A percentile compares a stretch with the other conserved stretches of the same genome.
These are phyloP conservation scores for Candida tropicalis DNA, from an alignment of 1,139 yeast genomes.

Conservation along the genomic window DNA sequence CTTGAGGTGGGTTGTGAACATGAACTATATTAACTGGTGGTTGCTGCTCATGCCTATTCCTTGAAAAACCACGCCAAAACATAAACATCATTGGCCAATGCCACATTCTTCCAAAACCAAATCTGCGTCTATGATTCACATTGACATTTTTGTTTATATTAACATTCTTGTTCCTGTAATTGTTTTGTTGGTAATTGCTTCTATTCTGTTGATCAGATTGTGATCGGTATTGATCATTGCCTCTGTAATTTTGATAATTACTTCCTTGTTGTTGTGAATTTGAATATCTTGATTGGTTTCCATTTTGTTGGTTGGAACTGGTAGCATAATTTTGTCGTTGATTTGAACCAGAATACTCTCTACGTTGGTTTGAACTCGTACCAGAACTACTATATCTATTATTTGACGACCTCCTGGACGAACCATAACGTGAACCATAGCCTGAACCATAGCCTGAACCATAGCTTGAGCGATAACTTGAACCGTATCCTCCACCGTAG, in stretches of 20 bases:
- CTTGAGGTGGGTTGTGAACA: constrained; percentile 12
- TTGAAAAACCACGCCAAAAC: constrained; percentile 15
- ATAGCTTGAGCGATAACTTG: background rate
- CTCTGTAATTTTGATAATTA: background rate
- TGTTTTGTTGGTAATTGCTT: background rate
- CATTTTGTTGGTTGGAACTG: background rate
- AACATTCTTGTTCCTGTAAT: background rate
- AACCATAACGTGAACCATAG: background rate
- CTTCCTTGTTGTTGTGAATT: background rate
- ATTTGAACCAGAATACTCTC: too few species aligned
- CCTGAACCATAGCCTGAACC: background rate
- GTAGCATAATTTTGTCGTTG: too few species aligned
- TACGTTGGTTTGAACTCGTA: too few species aligned
- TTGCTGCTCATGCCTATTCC: constrained; percentile 10
- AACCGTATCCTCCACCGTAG: background rate
- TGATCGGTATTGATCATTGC: background rate
- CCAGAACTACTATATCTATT: too few species aligned
- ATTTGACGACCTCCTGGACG: too few species aligned
- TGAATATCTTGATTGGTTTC: background rate
- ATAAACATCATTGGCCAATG: constrained; percentile 16
- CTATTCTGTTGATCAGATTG: background rate
- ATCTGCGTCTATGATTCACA: constrained; percentile 11
- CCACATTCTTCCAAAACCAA: constrained; percentile 13
- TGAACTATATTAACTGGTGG: constrained; percentile 10
- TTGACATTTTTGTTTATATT: constrained; percentile 10